Base-by-base conservation (phyloP, 805 yeast species). In the Saccharomycopsis amapae region DNA sequence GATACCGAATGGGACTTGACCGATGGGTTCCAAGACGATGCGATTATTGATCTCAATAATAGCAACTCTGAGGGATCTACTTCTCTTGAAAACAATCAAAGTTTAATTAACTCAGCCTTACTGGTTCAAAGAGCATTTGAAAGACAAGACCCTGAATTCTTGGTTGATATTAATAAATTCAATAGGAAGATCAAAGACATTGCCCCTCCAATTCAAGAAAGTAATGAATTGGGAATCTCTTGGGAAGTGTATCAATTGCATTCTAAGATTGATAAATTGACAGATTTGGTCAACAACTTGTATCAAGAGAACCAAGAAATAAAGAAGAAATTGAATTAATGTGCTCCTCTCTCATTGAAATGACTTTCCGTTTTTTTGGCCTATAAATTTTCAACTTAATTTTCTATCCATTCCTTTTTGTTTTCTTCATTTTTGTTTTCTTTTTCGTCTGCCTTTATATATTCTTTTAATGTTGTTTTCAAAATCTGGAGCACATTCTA, bases 241-340 rank as follows among this genome's bases (percentile, higher is more conserved):
- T 78, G 86, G 85, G 85, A 81, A 55, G 63, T 71, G 33, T 80
- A 71, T 54, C 76, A 72, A 46, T 54, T 82, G n/a, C 74, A 77
- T 58, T 55, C 63, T 20, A 76, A 77, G 56, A 60, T 81, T 31
- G 81, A 78, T 23, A 51, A 50, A 23, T 46, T 58, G 35, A 55
- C 57, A 3, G 49, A 42, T 4, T 39, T 53, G 35, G 53, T 58
- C 9, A 49, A 49, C 31, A 58, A 56, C 17, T 36, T 50, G 37
- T 26, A 51, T 44, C 13, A 42, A 37, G 42, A 44, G 47, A 45
- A 45, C 18, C 15, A 44, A 19, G 40, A 36, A 5, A 37, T 37
- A 10, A 37, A 37, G 12, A 33, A 33, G 37, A 33, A 19, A 25
- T 36, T 36, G 2, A 17, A 19, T 36, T 36, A 2, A 19, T 36